Base-by-base conservation (phyloP, 2,329 filamentous ascomycete species). In the Emydomyces testavorans region DNA sequence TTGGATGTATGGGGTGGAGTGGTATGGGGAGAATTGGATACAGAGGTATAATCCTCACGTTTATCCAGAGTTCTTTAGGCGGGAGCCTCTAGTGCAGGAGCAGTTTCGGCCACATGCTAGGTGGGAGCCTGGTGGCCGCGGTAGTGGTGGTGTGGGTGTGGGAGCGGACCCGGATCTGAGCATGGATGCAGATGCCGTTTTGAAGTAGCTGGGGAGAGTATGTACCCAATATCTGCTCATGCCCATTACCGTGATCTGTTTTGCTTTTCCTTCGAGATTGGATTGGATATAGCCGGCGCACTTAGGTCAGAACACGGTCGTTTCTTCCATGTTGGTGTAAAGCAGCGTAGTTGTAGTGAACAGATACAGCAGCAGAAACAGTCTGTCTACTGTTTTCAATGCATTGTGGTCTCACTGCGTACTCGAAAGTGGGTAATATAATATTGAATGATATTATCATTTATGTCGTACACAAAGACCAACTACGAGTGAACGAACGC, bases 21-120 rank as follows among this genome's bases (percentile, higher is more conserved):
- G 35, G 45, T 47, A 47, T 26, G 45, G 45, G 15, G 35, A 39
- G 28, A 47, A 47, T 40, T 47, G 45, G 45, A 47, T 47, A 20
- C 45, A 47, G 35, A 40, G 36, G 28, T 47, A 47, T 23, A 47
- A 47, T 24, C 45, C 16, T 32, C 13, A 39, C 8, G 45, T 47
- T 13, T 47, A 47, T 31, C 45, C 45, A 8, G 45, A 47, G 26
- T 40, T 47, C 15, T 47, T 40, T 28, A 15, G 45, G 21, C 31
- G 20, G 8, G 6, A 28, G 15, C 34, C 42, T 5, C 20, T 44
- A 11, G 29, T 15, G 10, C 18, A 23, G 7, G 7, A 18, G 29
- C 28, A 34, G 8, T 35, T 44, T 26, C 32, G 15, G 20, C 32
- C 34, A 26, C 16, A 15, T 43, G 16, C 29, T 10, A 15, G 32